phyloP scores from a whole-genome alignment of 73 alveolate species.

The Blepharisma stoltei region DNA sequence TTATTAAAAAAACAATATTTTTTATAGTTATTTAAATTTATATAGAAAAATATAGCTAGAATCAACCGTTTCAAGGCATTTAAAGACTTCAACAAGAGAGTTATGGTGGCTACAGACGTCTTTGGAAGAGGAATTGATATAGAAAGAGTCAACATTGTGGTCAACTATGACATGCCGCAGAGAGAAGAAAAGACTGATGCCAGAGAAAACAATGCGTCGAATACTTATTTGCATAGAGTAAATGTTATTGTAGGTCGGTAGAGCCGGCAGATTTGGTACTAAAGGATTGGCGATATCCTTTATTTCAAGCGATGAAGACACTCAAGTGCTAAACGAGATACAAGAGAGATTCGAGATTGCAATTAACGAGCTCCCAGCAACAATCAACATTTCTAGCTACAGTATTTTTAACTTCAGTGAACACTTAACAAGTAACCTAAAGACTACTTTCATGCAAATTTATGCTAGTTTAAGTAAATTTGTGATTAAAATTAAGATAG shows the following conservation, averaged over 20 bases:
- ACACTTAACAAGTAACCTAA: conserved; percentile 2
- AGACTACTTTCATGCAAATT: no score
- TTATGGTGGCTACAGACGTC: conserved; percentile 98
- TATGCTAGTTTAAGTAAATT: no score
- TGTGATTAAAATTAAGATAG: no score
- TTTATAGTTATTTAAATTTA: no score
- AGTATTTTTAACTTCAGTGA: conserved; percentile 33
- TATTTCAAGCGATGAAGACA: conserved; percentile 81
- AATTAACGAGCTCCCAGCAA: conserved; percentile 79
- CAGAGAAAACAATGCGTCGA: conserved; percentile 46
- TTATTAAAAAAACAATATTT: background rate
- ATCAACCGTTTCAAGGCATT: conserved; percentile 61
- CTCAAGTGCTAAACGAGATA: conserved; percentile 75
- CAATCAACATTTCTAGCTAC: conserved; percentile 73
- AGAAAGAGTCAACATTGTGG: conserved; percentile 98
- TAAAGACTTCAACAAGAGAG: conserved; percentile 95
- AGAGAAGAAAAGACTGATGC: conserved; percentile 44
- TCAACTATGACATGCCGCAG: conserved; percentile 96
- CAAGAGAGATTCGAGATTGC: conserved; percentile 82
- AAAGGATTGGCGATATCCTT: conserved; percentile 97
- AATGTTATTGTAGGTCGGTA: conserved; percentile 70
- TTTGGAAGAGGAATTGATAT: conserved; percentile 99
- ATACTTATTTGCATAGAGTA: conserved; percentile 94
- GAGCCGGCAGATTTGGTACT: conserved; percentile 99
- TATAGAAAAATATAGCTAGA: no score